Base-by-base conservation (phyloP, 495 filamentous ascomycete genomes). In the Monascus purpureus region DNA sequence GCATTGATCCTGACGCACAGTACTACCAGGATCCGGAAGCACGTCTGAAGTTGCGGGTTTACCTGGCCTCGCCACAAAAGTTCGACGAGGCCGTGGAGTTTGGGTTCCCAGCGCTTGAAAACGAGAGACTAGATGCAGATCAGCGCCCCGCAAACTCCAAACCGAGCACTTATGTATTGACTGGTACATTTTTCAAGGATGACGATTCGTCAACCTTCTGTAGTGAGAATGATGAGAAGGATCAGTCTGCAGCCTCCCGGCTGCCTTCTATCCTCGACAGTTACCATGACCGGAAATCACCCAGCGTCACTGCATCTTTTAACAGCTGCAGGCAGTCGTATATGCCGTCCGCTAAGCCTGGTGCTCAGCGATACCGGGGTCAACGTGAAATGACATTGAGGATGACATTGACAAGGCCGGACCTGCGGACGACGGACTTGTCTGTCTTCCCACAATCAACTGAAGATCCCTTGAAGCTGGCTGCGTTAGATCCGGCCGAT, bases 41-140 rank as follows among this genome's bases (percentile, higher is more conserved):
- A 23, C 73, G 88, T 23, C 56, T 87, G 29, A 93, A 88, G 49
- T 59, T 95, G 8, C 77, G 84, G 2, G 75, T 85, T n/a, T 93
- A 86, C 40, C 67, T 93, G 2, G 80, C 81, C 12, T 95, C 88
- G 1, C 81, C 85, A 6, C 82, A 93, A 40, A 93, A 93, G 49
- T 93, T 95, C 37, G 90, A 96, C 45, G 87, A 95, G 59, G 86
- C 83, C 1, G 70, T 94, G 32, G 82, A 90, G 47, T 93, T 90
- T 56, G 87, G 88, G 3, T 94, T 95, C 41, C 85, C 86, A 0
- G 75, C 82, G 4, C 32, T 61, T 28, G 55, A 61, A 18, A 48
- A 47, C 28, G 53, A 57, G n/a, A 49, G 46, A 8, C 31, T 45
- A 29, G 31, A 31, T 16, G 42, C 46, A 30, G 35, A 55, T 26